These are phyloP conservation scores for Pyricularia sp. DNA, from an alignment of 2,329 filamentous ascomycete species.

Conservation along the genomic window DNA sequence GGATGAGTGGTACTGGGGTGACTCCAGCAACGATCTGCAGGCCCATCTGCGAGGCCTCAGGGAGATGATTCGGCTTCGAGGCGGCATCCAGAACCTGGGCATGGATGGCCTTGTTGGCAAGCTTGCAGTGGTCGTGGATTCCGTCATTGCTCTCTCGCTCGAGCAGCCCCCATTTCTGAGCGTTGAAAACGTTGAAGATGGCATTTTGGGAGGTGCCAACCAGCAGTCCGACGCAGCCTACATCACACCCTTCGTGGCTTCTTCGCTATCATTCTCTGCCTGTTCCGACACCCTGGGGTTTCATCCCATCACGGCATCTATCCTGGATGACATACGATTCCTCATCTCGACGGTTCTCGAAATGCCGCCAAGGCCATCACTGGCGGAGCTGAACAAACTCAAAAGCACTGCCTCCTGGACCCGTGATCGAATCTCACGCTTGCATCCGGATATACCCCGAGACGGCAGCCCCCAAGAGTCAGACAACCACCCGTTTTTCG, in stretches of 20 bases:
- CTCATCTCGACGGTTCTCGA: slow-evolving; percentile 29
- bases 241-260: slow-evolving; percentile 33
- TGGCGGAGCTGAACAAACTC: slow-evolving; percentile 25
- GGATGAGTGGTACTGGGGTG: slow-evolving; percentile 42
- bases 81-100: slow-evolving; percentile 27
- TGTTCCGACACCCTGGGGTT: slow-evolving; percentile 28
- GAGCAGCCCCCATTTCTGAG: slow-evolving; percentile 30
- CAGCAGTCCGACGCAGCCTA: slow-evolving; percentile 28
- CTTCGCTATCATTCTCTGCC: slow-evolving; percentile 27
- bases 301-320: slow-evolving; percentile 31
- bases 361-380: slow-evolving; percentile 21
- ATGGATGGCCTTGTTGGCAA: slow-evolving; percentile 34
- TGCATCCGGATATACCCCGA: slow-evolving; percentile 11
- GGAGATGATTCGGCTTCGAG: slow-evolving; percentile 33
- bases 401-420: slow-evolving; percentile 25
- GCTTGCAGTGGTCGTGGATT: slow-evolving; percentile 34
- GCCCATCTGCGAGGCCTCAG: slow-evolving; percentile 33
- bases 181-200: slow-evolving; percentile 14
- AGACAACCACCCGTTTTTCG: neutral
- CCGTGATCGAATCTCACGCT: slow-evolving; percentile 21
- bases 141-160: slow-evolving; percentile 33
- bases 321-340: slow-evolving; percentile 38
- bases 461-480: neutral
- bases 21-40: slow-evolving; percentile 22
- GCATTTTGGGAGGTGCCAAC: slow-evolving; percentile 10